Base-by-base conservation (phyloP, 148 eudicot genomes). In the Beta vulgaris region DNA sequence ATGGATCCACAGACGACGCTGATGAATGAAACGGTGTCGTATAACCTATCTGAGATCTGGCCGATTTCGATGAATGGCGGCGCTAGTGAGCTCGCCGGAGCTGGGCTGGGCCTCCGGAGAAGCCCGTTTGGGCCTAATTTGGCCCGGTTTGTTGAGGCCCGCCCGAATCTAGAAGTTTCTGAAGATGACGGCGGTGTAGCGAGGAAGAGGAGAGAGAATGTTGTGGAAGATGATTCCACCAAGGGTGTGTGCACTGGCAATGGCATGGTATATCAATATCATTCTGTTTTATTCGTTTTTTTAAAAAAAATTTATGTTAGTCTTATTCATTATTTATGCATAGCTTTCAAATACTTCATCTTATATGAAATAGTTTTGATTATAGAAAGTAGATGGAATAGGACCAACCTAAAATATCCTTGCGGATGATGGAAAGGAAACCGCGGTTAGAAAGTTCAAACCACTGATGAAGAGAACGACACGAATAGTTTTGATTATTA, bases 31-130 rank as follows among this genome's bases (percentile, higher is more conserved):
- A 81, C 86, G 60, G 21, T 77, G 66, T 58, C 83, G 82, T 91
- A 67, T 63, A 86, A 76, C 71, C 65, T 82, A n/a, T 78, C 89
- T 23, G 92, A 92, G 89, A 90, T 92, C 91, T 92, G 94, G 97
- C 91, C 84, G 66, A 82, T 85, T 65, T 71, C 82, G 37, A 69
- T 85, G 73, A 80, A 81, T 18, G 72, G 54, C 12, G 80, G 74
- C 3, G 42, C n/a, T n/a, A n/a, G n/a, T n/a, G n/a, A n/a, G n/a
- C n/a, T 26, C 57, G 57, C 42, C 13, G 69, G 19, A 23, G 74
- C 65, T 25, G 69, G 9, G 21, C 35, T 48, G 55, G 59, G 39
- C 44, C 73, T 57, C 14, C 32, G 64, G 7, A 13, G 77, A 14
- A 73, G 48, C 59, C 48, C 81, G 59, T 82, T 75, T 16, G 79